phyloP scores from a whole-genome alignment of 2,329 filamentous ascomycete species.

The Penicillium brasilianum region DNA sequence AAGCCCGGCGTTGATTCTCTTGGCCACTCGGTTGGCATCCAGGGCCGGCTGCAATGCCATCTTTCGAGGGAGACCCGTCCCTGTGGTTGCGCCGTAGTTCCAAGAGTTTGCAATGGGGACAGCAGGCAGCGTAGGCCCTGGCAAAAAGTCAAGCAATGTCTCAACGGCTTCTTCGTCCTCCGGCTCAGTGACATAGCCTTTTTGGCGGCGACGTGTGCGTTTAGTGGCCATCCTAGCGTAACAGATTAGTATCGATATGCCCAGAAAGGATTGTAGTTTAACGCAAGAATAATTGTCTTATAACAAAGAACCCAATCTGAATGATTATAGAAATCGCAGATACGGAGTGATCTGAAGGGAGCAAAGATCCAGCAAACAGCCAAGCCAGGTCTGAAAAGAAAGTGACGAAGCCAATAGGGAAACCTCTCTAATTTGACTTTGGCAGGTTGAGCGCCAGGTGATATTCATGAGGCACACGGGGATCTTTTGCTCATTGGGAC shows the following conservation, averaged over 20 bases:
- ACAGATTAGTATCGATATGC: neutral
- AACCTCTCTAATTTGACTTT: neutral
- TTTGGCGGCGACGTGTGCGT: constrained; percentile 27
- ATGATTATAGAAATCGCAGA: too few relatives aligned
- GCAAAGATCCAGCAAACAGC: neutral
- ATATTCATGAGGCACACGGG: neutral
- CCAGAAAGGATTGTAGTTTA: neutral
- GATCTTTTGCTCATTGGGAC: neutral
- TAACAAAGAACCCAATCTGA: too few relatives aligned
- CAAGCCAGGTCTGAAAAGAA: neutral
- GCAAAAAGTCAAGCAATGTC: constrained; percentile 27
- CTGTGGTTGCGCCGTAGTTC: constrained; percentile 47
- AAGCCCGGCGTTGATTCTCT: constrained; percentile 39
- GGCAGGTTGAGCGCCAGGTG: neutral
- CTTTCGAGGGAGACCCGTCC: constrained; percentile 42
- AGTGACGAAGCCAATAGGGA: neutral
- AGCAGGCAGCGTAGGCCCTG: constrained; percentile 39
- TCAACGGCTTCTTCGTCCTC: constrained; percentile 16
- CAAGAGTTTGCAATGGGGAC: constrained; percentile 48
- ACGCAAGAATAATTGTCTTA: neutral
- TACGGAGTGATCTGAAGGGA: neutral
- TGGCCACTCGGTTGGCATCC: constrained; percentile 40
- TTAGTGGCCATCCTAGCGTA: constrained; percentile 31
- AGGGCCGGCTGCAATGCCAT: constrained; percentile 38
- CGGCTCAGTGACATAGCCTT: constrained; percentile 15